Evolutionary conservation across 768 basidiomycete genomes (phyloP).

Genomic region (Postia placenta): DNA sequence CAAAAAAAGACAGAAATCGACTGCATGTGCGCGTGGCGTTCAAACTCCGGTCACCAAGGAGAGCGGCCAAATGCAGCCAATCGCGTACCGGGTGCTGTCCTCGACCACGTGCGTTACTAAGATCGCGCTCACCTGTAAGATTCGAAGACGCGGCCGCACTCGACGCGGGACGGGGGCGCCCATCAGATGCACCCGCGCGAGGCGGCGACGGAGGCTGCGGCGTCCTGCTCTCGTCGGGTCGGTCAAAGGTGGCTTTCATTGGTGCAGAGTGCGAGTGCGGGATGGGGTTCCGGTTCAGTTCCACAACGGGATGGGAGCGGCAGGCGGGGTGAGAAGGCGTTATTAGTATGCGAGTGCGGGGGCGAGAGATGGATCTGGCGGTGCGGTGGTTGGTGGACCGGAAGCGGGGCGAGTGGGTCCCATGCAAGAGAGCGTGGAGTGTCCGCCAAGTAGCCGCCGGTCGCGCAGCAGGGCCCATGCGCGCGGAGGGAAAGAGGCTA

Average conservation of each 20-base stretch:
- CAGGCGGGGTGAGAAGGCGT: not conserved
- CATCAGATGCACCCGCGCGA: not conserved
- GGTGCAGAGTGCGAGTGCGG: not conserved
- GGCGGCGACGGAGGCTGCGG: not conserved
- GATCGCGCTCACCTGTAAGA: constrained; percentile 1
- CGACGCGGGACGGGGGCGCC: too few relatives aligned
- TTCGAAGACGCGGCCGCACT: too few relatives aligned
- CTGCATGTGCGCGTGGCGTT: constrained; percentile 11
- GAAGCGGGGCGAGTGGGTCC: not conserved
- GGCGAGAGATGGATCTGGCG: not conserved
- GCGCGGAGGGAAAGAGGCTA: not conserved
- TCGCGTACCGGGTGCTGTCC: too few relatives aligned
- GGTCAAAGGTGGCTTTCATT: not conserved
- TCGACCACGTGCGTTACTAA: not conserved
- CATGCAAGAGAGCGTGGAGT: not conserved
- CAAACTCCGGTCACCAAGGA: constrained; percentile 14
- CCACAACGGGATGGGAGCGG: not conserved
- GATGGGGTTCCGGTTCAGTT: too few relatives aligned
- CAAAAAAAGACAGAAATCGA: constrained; percentile 2
- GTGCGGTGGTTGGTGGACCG: not conserved
- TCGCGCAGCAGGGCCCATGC: not conserved
- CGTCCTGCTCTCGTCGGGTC: not conserved
- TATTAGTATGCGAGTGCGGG: not conserved
- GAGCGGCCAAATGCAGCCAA: not conserved
- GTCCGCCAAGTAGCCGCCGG: too few relatives aligned